A percentile compares a stretch with the other conserved stretches of the same genome.
phyloP scores from a whole-genome alignment of 768 basidiomycete genomes.

The Tulasnella calospora region DNA sequence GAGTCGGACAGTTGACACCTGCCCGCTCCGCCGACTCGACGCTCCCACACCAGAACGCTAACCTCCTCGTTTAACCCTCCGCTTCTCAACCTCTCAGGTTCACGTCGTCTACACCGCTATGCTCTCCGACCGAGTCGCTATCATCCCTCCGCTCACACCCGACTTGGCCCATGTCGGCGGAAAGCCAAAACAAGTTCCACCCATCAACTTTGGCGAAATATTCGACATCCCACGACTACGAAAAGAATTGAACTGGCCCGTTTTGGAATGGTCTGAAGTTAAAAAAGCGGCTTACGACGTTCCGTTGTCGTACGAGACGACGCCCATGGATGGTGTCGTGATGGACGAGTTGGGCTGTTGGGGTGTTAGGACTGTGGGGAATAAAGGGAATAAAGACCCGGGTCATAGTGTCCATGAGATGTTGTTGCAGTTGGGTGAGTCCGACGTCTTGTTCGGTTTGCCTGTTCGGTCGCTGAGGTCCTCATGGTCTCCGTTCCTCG shows the following conservation, averaged over 20 bases:
- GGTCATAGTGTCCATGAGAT: background rate
- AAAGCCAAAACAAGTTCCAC: background rate
- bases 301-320: conserved; percentile 20
- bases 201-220: conserved; percentile 10
- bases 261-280: conserved; percentile 22
- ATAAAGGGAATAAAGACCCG: background rate
- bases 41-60: background rate
- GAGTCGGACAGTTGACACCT: background rate
- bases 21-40: background rate
- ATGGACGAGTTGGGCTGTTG: conserved; percentile 9
- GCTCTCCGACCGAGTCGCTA: conserved; percentile 5
- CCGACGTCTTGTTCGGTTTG: no score
- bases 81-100: background rate
- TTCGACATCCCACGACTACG: conserved; percentile 16
- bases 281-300: conserved; percentile 14
- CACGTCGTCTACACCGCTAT: conserved; percentile 8
- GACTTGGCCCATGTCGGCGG: conserved; percentile 31
- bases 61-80: background rate
- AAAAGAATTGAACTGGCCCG: background rate
- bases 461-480: no score
- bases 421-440: background rate
- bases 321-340: background rate
- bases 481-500: no score
- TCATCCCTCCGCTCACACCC: conserved; percentile 6
- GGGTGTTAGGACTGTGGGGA: background rate